These are phyloP conservation scores for Leccinum subfulvum DNA, from an alignment of 1,284 basidiomycete genomes.

Conservation along the genomic window DNA sequence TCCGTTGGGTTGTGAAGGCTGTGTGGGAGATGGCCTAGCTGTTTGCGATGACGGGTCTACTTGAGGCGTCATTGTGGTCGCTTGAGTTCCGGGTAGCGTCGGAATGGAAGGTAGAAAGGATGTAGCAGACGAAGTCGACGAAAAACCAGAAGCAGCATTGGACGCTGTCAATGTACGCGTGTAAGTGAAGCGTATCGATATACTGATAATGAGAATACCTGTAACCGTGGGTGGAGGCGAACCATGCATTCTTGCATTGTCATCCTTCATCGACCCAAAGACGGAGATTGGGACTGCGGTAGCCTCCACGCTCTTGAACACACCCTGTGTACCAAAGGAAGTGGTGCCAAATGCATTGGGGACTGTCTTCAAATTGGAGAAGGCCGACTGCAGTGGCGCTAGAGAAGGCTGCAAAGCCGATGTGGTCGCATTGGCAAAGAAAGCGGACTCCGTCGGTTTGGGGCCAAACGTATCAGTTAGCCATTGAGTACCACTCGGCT, in stretches of 20 bases:
- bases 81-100: background rate
- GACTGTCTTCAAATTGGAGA: slow-evolving; percentile 39
- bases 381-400: slow-evolving; percentile 36
- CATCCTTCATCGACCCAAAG: slow-evolving; percentile 23
- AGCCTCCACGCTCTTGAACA: slow-evolving; percentile 4
- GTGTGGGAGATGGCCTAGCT: background rate
- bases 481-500: slow-evolving; percentile 42
- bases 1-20: slow-evolving; percentile 6
- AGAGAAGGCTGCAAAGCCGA: slow-evolving; percentile 16
- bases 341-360: slow-evolving; percentile 35
- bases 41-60: slow-evolving; percentile 4
- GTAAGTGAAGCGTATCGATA: background rate
- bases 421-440: slow-evolving; percentile 6
- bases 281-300: slow-evolving; percentile 5
- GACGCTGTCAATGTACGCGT: background rate
- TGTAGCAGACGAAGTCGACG: slow-evolving; percentile 25
- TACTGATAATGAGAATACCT: slow-evolving; percentile 17
- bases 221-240: slow-evolving; percentile 2
- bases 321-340: slow-evolving; percentile 21
- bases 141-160: slow-evolving; percentile 7
- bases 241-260: slow-evolving; percentile 15
- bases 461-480: slow-evolving; percentile 36
- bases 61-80: slow-evolving; percentile 1
- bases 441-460: slow-evolving; percentile 28
- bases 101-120: slow-evolving; percentile 3